Percentiles rank a stretch among this genome's conserved stretches.
These are phyloP conservation scores for Theileria parva DNA, from an alignment of 169 alveolate genomes.

Conservation along the genomic window DNA sequence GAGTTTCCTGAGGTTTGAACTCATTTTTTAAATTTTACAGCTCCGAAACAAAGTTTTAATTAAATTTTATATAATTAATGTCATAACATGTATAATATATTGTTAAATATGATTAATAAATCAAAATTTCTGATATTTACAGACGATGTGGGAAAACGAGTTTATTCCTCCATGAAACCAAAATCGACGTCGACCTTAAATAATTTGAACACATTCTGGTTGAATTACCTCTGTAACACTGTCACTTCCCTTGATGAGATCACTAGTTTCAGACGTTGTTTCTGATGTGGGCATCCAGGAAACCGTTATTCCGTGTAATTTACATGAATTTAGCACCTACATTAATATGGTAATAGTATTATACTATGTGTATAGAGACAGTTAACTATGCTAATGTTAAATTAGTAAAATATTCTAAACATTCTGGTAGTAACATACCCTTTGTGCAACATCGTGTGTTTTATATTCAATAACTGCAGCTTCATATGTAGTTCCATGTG, in stretches of 20 bases:
- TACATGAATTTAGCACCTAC: slow-evolving; percentile 54
- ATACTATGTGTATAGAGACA: background rate
- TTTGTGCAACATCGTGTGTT: slow-evolving; percentile 25
- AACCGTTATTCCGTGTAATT: slow-evolving; percentile 48
- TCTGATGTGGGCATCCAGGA: slow-evolving; percentile 31
- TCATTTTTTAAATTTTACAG: background rate
- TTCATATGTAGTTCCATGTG: slow-evolving; percentile 8
- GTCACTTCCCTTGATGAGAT: background rate
- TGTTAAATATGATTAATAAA: too few relatives aligned
- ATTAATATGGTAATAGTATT: background rate
- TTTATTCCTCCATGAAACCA: slow-evolving; percentile 16
- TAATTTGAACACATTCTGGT: background rate
- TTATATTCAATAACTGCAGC: slow-evolving; percentile 54
- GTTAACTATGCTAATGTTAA: background rate
- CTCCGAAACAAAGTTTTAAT: too few relatives aligned
- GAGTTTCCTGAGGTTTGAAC: slow-evolving; percentile 37
- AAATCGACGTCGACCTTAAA: slow-evolving; percentile 23
- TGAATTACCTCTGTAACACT: slow-evolving; percentile 20
- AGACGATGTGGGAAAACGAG: too few relatives aligned
- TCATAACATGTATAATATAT: too few relatives aligned
- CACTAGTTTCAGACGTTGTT: background rate
- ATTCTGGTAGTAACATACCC: slow-evolving; percentile 19
- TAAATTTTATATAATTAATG: too few relatives aligned
- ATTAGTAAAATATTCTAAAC: background rate
- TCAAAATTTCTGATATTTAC: too few relatives aligned